phyloP scores from a whole-genome alignment of 805 yeast genomes.

The Metschnikowia chrysomelidarum region DNA sequence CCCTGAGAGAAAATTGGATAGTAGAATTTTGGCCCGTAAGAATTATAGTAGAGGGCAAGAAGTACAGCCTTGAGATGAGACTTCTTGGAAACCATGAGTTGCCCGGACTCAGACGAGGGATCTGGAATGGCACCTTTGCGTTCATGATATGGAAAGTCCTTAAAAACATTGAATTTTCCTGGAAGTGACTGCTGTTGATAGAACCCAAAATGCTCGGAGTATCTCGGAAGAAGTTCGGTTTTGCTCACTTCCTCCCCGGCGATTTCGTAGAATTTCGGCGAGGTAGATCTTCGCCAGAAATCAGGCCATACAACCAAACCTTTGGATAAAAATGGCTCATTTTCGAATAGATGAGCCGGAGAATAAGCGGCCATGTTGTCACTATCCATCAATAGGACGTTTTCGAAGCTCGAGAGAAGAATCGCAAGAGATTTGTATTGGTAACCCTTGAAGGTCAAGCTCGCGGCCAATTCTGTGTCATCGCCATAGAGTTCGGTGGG shows the following conservation, averaged over 20 bases:
- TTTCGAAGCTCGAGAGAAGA: conserved; percentile 54
- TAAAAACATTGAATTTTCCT: conserved; percentile 9
- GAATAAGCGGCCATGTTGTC: conserved; percentile 70
- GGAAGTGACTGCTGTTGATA: conserved; percentile 11
- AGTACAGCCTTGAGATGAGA: conserved; percentile 57
- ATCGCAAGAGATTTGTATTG: conserved; percentile 44
- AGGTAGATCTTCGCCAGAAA: conserved; percentile 81
- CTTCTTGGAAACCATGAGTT: conserved; percentile 55
- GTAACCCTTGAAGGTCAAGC: conserved; percentile 42
- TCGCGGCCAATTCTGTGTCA: conserved; percentile 20
- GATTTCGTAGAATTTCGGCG: conserved; percentile 68
- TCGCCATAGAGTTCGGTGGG: conserved; percentile 28
- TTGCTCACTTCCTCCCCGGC: conserved; percentile 48
- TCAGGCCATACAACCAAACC: conserved; percentile 82
- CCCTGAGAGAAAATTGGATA: conserved; percentile 46
- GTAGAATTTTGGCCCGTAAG: conserved; percentile 45
- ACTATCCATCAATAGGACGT: conserved; percentile 69
- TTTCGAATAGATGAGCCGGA: conserved; percentile 57
- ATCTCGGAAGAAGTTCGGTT: conserved; percentile 29
- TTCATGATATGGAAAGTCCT: conserved; percentile 53
- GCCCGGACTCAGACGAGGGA: conserved; percentile 69
- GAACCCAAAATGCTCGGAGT: conserved; percentile 26
- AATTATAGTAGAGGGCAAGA: conserved; percentile 62
- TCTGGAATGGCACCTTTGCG: conserved; percentile 68
- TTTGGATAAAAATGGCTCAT: conserved; percentile 50